Conservation (phyloP, 1,284 basidiomycete genomes). For the Rhodofomes roseus region DNA sequence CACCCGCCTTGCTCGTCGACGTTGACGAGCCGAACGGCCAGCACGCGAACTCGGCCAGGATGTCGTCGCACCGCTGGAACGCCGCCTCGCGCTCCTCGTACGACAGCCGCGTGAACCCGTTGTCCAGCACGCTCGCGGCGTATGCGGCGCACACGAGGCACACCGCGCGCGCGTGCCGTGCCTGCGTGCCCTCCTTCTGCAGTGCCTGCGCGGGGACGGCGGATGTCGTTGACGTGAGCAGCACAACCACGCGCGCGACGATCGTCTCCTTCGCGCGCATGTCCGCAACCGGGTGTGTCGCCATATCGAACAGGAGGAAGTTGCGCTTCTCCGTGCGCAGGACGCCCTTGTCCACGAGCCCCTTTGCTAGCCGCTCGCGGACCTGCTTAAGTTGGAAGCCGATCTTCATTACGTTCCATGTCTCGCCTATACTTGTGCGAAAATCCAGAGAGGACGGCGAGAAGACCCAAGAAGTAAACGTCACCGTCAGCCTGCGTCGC, state of each 20-base stretch:
- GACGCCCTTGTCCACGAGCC: conserved; percentile 94
- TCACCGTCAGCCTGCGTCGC: conserved; percentile 13
- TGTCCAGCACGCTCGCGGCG: conserved; percentile 92
- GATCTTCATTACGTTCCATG: conserved; percentile 99
- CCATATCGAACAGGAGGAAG: conserved; percentile 98
- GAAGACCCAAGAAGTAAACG: background rate
- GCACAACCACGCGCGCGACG: conserved; percentile 68
- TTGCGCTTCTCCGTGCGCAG: conserved; percentile 97
- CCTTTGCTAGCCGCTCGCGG: conserved; percentile 94
- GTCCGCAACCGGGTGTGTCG: conserved; percentile 93
- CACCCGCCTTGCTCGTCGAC: conserved; percentile 23
- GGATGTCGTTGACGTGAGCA: conserved; percentile 84
- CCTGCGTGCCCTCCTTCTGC: conserved; percentile 75
- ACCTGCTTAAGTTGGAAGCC: conserved; percentile 98
- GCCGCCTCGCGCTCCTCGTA: conserved; percentile 92
- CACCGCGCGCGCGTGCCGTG: conserved; percentile 77
- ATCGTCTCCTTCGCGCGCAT: conserved; percentile 85
- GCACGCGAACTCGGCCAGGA: conserved; percentile 82
- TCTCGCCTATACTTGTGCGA: conserved; percentile 68
- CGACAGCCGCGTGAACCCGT: conserved; percentile 80
- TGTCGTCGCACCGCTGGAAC: conserved; percentile 88
- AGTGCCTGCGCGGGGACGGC: conserved; percentile 72
- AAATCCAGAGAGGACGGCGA: background rate
- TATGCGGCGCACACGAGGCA: conserved; percentile 86
- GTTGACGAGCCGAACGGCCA: conserved; percentile 80